These are phyloP conservation scores for Tylopilus intermedius DNA, from an alignment of 768 basidiomycete species.

Conservation along the genomic window DNA sequence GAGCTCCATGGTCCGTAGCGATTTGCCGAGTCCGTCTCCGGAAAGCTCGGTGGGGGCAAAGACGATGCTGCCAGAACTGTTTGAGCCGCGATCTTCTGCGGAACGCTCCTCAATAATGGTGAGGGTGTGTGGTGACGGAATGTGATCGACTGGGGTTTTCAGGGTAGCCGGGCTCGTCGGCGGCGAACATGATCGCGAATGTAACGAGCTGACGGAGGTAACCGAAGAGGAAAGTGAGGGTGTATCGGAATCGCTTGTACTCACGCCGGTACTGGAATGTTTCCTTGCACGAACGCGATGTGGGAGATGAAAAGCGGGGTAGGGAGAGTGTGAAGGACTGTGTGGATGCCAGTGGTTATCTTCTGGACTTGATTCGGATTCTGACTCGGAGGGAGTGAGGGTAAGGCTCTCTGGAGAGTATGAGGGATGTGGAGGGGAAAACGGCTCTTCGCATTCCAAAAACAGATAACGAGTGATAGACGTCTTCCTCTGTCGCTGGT, in stretches of 20 bases:
- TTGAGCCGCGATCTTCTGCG: constrained; percentile 21
- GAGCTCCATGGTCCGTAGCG: constrained; percentile 1
- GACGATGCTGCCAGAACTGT: constrained; percentile 20
- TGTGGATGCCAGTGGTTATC: constrained; percentile 24
- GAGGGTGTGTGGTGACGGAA: constrained; percentile 22
- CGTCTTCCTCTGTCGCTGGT: constrained; percentile 7
- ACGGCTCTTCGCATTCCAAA: constrained; percentile 29
- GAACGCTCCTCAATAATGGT: constrained; percentile 38
- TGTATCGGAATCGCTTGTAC: constrained; percentile 40
- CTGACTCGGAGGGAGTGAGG: constrained; percentile 32
- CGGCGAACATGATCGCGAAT: constrained; percentile 30
- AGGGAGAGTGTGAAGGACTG: constrained; percentile 15
- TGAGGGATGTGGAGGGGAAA: constrained; percentile 23
- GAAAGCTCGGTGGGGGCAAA: constrained; percentile 17
- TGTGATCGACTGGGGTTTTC: constrained; percentile 31
- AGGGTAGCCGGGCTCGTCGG: constrained; percentile 32
- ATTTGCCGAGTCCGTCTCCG: constrained; percentile 20
- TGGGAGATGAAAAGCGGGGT: constrained; percentile 31
- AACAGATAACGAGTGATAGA: constrained; percentile 22
- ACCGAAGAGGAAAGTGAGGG: constrained; percentile 45
- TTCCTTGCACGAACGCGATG: constrained; percentile 28
- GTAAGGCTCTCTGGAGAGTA: constrained; percentile 6
- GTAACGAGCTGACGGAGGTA: constrained; percentile 35
- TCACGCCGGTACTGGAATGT: constrained; percentile 26
- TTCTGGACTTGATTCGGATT: constrained; percentile 30